These are phyloP conservation scores for Penicillium paradoxum DNA, from an alignment of 495 filamentous ascomycete genomes.

Conservation along the genomic window DNA sequence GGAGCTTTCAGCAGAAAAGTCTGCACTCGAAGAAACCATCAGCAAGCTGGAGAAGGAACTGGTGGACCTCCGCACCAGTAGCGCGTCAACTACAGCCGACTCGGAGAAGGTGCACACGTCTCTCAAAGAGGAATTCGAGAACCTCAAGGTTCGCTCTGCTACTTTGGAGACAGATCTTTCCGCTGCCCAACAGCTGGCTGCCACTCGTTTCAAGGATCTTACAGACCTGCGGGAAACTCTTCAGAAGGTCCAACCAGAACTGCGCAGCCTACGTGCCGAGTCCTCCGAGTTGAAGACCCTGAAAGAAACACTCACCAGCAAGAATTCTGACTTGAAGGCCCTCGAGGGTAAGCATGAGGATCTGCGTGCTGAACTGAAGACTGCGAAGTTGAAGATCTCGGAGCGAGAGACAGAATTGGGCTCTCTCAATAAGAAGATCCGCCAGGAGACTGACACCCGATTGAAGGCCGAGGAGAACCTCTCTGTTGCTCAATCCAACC, in stretches of 20 bases:
- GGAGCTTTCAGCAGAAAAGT: constrained; percentile 56
- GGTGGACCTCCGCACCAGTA: constrained; percentile 52
- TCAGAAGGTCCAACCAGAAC: constrained; percentile 81
- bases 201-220: constrained; percentile 81
- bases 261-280: constrained; percentile 69
- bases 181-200: constrained; percentile 78
- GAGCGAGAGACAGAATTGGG: constrained; percentile 76
- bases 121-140: constrained; percentile 67
- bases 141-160: constrained; percentile 61
- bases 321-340: constrained; percentile 61
- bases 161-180: constrained; percentile 78
- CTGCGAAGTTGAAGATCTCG: constrained; percentile 60
- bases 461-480: constrained; percentile 72
- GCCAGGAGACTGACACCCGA: constrained; percentile 66
- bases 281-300: constrained; percentile 62
- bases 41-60: constrained; percentile 60
- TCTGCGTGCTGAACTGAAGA: constrained; percentile 63
- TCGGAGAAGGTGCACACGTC: constrained; percentile 52
- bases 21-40: constrained; percentile 57
- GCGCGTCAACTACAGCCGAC: constrained; percentile 42
- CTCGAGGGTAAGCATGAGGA: constrained; percentile 80
- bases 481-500: constrained; percentile 63
- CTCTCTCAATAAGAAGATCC: constrained; percentile 66
- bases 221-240: constrained; percentile 71
- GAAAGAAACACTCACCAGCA: constrained; percentile 66